Base-by-base conservation (phyloP, 306 rosid genomes). In the Cucumis hystrix region DNA sequence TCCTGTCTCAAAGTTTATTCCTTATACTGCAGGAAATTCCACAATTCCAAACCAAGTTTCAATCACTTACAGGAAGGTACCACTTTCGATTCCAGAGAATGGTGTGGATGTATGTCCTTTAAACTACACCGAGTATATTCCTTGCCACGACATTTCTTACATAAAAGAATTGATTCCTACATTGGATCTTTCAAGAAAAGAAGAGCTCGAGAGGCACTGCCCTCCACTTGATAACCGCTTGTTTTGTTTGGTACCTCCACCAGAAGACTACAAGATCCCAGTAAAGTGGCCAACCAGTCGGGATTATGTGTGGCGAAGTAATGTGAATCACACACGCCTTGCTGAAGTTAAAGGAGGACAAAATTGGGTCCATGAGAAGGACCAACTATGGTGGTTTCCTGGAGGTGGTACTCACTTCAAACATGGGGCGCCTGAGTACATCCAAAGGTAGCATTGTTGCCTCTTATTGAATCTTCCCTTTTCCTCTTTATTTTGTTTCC, bases 381-480 rank as follows among this genome's bases (percentile, higher is more conserved):
- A 86, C 81, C 84, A 84, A 67, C 88, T 92, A 14, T 89, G 99
- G 97, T 92, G 96, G 97, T 95, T 95, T 87, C 98, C 98, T 2
- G 98, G 98, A 45, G 99, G 99, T 57, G 97, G 99, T 83, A 92
- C 97, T 73, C 99, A 95, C 87, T 95, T 95, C 86, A 95, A 95
- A 87, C 87, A 90, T 57, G 97, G 99, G 17, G 97, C 99, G 35
- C 49, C 96, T 10, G 97, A 92, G 79, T 95, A 95, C 83, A 95
- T 92, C 64, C 86, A 89, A 73, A 90, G 98, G 98, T 90, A 85
- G 5, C n/a, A 4, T 28, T 71, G 60, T 49, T 49, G 40, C 5
- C 23, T 71, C 23, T 71, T 25, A 25, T 49, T 70, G 13, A 47
- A 49, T 21, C 17, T 23, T 43, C 58, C 10, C 9, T 16, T 62